Conservation (phyloP, 1,284 basidiomycete genomes). For the Mycena citricolor region DNA sequence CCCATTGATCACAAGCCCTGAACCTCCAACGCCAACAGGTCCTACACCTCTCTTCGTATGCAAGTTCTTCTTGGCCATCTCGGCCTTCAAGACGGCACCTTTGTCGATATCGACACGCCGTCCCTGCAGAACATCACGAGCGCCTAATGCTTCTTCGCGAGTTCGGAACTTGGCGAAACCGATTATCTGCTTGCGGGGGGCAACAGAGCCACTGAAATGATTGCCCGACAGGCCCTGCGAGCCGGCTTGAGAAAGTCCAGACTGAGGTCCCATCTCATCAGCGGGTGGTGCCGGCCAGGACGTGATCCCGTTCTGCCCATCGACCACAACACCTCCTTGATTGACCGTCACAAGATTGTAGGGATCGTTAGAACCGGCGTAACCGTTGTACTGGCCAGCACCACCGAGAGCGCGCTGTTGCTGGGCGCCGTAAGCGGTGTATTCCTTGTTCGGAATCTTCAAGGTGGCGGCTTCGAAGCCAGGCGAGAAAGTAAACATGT, state of each 20-base stretch:
- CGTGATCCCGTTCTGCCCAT: constrained; percentile 67
- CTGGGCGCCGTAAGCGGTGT: constrained; percentile 59
- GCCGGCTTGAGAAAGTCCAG: constrained; percentile 30
- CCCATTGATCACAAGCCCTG: constrained; percentile 22
- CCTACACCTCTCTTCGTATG: constrained; percentile 90
- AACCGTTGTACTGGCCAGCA: constrained; percentile 32
- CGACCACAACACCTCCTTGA: constrained; percentile 74
- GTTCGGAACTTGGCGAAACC: constrained; percentile 96
- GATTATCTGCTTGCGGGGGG: constrained; percentile 92
- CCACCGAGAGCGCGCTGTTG: constrained; percentile 31
- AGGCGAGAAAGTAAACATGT: constrained; percentile 96
- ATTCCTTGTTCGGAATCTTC: constrained; percentile 92
- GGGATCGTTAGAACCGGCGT: constrained; percentile 65
- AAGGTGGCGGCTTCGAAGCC: constrained; percentile 98
- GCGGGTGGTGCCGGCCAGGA: constrained; percentile 59
- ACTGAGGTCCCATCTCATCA: constrained; percentile 24
- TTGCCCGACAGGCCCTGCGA: constrained; percentile 23
- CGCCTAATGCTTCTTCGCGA: constrained; percentile 83
- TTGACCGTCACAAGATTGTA: constrained; percentile 79
- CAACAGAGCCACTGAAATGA: constrained; percentile 37
- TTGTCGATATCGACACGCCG: constrained; percentile 93
- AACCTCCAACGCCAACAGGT: constrained; percentile 37
- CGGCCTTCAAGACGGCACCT: constrained; percentile 92
- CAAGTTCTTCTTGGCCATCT: constrained; percentile 99
- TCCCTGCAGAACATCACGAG: constrained; percentile 88